These are phyloP conservation scores for Phytopythium cucurbitacearum DNA, from an alignment of 352 stramenopile genomes.

Conservation along the genomic window DNA sequence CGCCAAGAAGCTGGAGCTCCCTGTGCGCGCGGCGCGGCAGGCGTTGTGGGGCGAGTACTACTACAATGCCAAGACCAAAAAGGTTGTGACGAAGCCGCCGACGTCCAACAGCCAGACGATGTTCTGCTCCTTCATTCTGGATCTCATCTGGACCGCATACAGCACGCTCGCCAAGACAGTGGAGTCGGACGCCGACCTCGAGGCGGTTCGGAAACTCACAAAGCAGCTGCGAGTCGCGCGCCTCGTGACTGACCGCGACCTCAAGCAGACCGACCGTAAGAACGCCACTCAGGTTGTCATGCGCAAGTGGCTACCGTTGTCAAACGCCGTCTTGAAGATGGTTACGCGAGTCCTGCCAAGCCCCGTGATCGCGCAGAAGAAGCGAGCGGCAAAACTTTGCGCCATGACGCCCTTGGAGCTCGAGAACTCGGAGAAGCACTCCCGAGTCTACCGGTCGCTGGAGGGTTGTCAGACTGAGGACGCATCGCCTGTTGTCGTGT, in stretches of 20 bases:
- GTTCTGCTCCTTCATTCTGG: conserved; percentile 91
- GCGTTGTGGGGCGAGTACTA: conserved; percentile 92
- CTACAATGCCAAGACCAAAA: conserved; percentile 89
- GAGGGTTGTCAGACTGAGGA: conserved; percentile 48
- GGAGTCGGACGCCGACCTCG: conserved; percentile 39
- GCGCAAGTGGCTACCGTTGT: conserved; percentile 88
- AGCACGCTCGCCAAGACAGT: conserved; percentile 45
- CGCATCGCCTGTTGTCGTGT: conserved; percentile 80
- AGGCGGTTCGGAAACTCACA: conserved; percentile 56
- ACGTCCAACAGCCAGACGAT: conserved; percentile 77
- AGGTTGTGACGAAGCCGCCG: conserved; percentile 78
- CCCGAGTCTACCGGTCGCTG: conserved; percentile 43
- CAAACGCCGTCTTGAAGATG: conserved; percentile 86
- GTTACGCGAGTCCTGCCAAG: conserved; percentile 83
- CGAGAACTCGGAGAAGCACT: conserved; percentile 23
- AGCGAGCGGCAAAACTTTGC: conserved; percentile 70
- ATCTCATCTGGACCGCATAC: conserved; percentile 90
- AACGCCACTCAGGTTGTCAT: conserved; percentile 68
- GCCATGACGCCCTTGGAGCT: conserved; percentile 24
- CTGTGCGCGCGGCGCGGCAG: conserved; percentile 55
- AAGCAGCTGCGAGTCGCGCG: conserved; percentile 65
- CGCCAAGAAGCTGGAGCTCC: conserved; percentile 66
- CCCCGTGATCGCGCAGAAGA: conserved; percentile 65
- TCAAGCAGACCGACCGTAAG: conserved; percentile 67
- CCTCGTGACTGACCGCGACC: conserved; percentile 58